Evolutionary conservation across 371 early-diverging fungal species (phyloP), one percentile per base, ranked within the genome.

Genomic region (Rhizopus microsporus): DNA sequence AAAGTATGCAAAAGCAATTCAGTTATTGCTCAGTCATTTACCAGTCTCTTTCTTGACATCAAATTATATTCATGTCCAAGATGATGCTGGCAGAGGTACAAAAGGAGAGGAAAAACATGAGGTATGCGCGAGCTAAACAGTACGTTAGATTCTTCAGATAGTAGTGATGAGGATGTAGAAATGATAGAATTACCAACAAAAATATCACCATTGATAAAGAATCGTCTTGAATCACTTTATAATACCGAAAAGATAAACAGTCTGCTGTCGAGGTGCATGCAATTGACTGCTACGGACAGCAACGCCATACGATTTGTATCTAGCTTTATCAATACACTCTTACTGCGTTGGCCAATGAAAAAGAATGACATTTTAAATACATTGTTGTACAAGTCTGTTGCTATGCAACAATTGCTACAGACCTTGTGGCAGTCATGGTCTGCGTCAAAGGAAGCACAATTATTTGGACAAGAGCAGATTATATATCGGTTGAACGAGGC

Each of bases 321-420:
- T 0, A 74, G 72, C 15, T 68, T 88, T 13, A 74, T 88, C 15
- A 62, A 77, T 33, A 74, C 79, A n/a, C 54, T 88, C 5, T 79
- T 90, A 65, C 75, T 77, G 8, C 71, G 81, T 13, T 86, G 87
- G 78, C 83, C 85, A 3, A 60, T 71, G 1, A 70, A 81, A 37
- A 88, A 83, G 58, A 74, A 73, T 38, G 63, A 64, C 10, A 72
- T 91, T 15, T 63, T 86, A 29, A 81, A 72, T 51, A 75, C 67
- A 5, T 50, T 88, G 13, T 63, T 85, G 12, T 88, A 80, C 56
- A 78, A 78, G 53, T 56, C 54, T 23, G 9, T 29, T 6, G 43
- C 51, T 1, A 42, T 51, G 0, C 57, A 37, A 12, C 52, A 64
- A 38, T 30, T 74, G 3, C 12, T 66, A 7, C 68, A 70, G 7